Conservation (phyloP, 1,284 basidiomycete genomes). For the Xerocomus minutiporus region DNA sequence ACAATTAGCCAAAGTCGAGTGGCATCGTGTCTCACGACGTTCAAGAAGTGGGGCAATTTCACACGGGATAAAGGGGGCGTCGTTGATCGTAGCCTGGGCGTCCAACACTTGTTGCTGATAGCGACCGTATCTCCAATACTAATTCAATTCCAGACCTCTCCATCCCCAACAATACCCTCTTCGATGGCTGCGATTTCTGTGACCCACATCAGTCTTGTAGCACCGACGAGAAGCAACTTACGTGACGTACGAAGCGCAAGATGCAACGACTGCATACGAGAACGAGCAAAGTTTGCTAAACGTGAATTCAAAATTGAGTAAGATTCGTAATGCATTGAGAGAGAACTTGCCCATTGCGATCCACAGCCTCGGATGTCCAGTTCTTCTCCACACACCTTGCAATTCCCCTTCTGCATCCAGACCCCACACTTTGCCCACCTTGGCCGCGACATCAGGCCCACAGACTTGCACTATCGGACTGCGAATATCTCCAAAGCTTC, state of each 20-base stretch:
- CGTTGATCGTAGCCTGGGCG: not conserved
- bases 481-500: constrained; percentile 25
- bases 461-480: constrained; percentile 35
- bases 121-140: not conserved
- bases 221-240: not conserved
- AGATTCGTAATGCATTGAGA: not conserved
- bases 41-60: not conserved
- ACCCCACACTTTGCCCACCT: constrained; percentile 41
- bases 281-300: constrained; percentile 32
- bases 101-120: not conserved
- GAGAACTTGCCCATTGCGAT: constrained; percentile 31
- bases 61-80: not conserved
- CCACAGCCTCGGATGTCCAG: constrained; percentile 32
- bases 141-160: constrained; percentile 3
- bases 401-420: constrained; percentile 45
- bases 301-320: not conserved
- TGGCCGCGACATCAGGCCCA: constrained; percentile 35
- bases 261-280: constrained; percentile 33
- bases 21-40: not conserved
- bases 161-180: constrained; percentile 18
- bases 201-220: constrained; percentile 1
- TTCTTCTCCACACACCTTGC: constrained; percentile 34
- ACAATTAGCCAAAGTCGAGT: not conserved
- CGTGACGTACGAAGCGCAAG: constrained; percentile 34
- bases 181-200: constrained; percentile 31